A percentile compares a stretch with the other conserved stretches of the same genome.
phyloP scores from a whole-genome alignment of 2,329 filamentous ascomycete species.

The Metarhizium anisopliae region DNA sequence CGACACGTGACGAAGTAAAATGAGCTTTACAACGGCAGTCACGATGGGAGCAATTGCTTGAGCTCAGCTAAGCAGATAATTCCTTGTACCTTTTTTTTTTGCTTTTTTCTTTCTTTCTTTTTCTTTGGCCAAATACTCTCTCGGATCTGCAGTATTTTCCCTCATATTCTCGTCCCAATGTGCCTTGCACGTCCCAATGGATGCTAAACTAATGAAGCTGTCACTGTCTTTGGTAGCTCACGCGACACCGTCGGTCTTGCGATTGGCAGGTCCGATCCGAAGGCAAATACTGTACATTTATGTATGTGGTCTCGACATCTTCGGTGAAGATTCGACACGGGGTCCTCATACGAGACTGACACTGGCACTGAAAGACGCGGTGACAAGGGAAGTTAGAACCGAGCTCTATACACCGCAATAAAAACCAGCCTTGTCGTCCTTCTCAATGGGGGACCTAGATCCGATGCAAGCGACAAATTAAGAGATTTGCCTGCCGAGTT shows the following conservation, averaged over 20 bases:
- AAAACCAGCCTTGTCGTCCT: neutral
- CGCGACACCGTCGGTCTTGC: no score
- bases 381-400: neutral
- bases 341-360: no score
- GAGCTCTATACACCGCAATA: neutral
- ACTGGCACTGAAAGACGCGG: no score
- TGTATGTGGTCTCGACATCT: no score
- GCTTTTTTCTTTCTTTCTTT: neutral
- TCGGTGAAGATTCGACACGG: no score
- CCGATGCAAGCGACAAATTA: neutral
- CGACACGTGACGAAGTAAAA: constrained; percentile 1
- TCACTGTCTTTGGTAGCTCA: no score
- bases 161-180: neutral
- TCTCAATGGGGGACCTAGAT: neutral
- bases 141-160: neutral
- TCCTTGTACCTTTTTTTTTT: neutral
- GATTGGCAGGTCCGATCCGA: no score
- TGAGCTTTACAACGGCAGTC: neutral
- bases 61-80: neutral
- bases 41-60: neutral
- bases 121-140: neutral
- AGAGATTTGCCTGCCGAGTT: neutral
- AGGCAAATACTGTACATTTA: no score
- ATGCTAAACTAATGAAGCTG: no score
- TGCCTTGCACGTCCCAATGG: neutral